Evolutionary conservation across 345 rosid species (phyloP), one percentile per base, ranked within the genome.

Genomic region (Populus deltoides): DNA sequence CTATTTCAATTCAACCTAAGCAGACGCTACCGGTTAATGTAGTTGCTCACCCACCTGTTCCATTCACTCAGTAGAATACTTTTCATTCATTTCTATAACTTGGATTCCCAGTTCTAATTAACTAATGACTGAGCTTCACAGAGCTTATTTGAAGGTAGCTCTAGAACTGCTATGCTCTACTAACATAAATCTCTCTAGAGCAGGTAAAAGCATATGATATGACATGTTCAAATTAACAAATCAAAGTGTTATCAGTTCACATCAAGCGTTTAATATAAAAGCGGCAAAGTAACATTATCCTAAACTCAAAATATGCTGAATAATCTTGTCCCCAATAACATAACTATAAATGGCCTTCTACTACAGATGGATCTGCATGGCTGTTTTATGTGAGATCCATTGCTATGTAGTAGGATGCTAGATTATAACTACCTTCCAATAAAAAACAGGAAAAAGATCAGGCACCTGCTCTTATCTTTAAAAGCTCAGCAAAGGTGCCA

Each of bases 401-500:
- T 55, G 62, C n/a, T 55, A 7, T 6, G 53, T n/a, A 27, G 73
- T 25, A 65, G 68, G 38, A 65, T 65, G 22, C 22, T 38, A 65
- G 68, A 65, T 65, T 27, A 65, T 31, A 29, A 65, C 22, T 65
- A 62, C 5, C n/a, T 55, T 55, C 24, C 27, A 9, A 8, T 62
- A n/a, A 22, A n/a, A 62, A 24, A 62, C 5, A 24, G 66, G 66
- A 27, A 7, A 4, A 61, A 22, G 66, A 22, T 24, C 31, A 27
- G 36, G 68, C 68, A 65, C 22, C 38, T n/a, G 1, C 68, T 15
- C 68, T 11, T 13, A 65, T 29, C 33, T 29, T 65, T 65, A 25
- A 65, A 13, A 63, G 74, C 62, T 65, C 43, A 71, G 76, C 45
- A 68, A 49, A 73, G 49, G 80, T 39, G 35, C 62, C 7, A 35